Percentiles rank a stretch among this genome's conserved stretches.
These are phyloP conservation scores for Ganoderma lingzhi DNA, from an alignment of 1,284 basidiomycete species.

Conservation along the genomic window DNA sequence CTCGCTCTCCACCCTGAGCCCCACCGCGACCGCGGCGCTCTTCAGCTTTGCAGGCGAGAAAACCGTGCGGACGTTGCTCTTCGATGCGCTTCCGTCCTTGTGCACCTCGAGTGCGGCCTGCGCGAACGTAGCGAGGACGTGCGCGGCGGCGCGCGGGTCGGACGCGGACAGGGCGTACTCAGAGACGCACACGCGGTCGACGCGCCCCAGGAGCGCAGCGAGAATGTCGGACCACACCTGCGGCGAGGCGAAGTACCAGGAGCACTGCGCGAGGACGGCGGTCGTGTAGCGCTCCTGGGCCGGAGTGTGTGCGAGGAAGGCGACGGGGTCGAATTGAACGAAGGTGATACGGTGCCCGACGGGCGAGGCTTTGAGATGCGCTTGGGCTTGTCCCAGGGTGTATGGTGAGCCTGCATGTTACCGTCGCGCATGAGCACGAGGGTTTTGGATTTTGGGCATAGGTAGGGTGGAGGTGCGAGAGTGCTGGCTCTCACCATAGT, in stretches of 20 bases:
- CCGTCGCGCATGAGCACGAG: not conserved
- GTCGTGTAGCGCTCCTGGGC: conserved; percentile 41
- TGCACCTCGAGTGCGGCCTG: conserved; percentile 48
- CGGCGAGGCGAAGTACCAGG: conserved; percentile 53
- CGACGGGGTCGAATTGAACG: conserved; percentile 45
- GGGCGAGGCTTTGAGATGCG: conserved; percentile 41
- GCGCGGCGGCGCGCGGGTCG: conserved; percentile 34
- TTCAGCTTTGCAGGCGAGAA: conserved; percentile 46
- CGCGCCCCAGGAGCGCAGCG: conserved; percentile 37
- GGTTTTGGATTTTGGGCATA: not conserved
- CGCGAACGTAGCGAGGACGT: conserved; percentile 50
- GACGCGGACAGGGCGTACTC: conserved; percentile 46
- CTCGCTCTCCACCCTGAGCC: conserved; percentile 40
- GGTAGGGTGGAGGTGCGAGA: not conserved
- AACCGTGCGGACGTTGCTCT: conserved; percentile 51
- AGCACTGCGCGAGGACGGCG: conserved; percentile 48
- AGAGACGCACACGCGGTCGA: conserved; percentile 45
- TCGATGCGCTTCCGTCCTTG: conserved; percentile 35
- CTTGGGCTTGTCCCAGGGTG: conserved; percentile 51
- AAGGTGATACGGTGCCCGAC: conserved; percentile 49
- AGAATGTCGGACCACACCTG: conserved; percentile 45
- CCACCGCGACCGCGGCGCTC: conserved; percentile 40
- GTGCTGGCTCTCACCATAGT: conserved; percentile 47
- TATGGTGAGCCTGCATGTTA: conserved; percentile 44
- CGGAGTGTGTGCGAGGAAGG: conserved; percentile 37